Evolutionary conservation across 1,284 basidiomycete genomes (phyloP).

Genomic region (Stygiomarasmius scandens): DNA sequence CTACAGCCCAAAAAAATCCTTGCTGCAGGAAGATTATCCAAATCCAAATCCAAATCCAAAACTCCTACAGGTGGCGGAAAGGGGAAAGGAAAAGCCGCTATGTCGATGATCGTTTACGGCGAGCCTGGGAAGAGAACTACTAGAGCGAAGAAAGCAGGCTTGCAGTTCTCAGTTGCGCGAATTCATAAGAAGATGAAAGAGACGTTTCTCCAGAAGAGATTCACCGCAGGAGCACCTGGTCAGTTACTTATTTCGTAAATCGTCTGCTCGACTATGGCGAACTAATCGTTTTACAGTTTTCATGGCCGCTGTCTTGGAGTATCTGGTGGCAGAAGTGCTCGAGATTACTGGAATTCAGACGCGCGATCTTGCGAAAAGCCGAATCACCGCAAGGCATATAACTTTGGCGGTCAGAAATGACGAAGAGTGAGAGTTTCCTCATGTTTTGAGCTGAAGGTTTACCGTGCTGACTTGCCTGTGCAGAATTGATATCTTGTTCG

Average conservation of each 20-base stretch:
- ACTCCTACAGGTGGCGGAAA: not conserved
- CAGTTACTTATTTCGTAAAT: slow-evolving; percentile 28
- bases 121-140: not conserved
- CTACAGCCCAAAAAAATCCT: not conserved
- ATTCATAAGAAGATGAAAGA: slow-evolving; percentile 75
- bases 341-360: slow-evolving; percentile 87
- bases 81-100: not conserved
- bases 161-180: slow-evolving; percentile 88
- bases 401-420: slow-evolving; percentile 87
- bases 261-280: not conserved
- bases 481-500: slow-evolving; percentile 73
- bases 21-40: no score
- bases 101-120: not conserved
- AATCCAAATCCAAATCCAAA: not conserved
- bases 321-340: slow-evolving; percentile 86
- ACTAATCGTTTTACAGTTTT: slow-evolving; percentile 57
- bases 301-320: slow-evolving; percentile 83
- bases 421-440: slow-evolving; percentile 56
- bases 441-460: not conserved
- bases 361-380: slow-evolving; percentile 76
- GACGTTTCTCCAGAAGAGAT: slow-evolving; percentile 77
- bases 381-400: slow-evolving; percentile 84
- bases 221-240: slow-evolving; percentile 77
- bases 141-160: slow-evolving; percentile 71
- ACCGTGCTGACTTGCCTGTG: not conserved